Base-by-base conservation (phyloP, 2,329 filamentous ascomycete species). In the Verticillium zaregamsianum region DNA sequence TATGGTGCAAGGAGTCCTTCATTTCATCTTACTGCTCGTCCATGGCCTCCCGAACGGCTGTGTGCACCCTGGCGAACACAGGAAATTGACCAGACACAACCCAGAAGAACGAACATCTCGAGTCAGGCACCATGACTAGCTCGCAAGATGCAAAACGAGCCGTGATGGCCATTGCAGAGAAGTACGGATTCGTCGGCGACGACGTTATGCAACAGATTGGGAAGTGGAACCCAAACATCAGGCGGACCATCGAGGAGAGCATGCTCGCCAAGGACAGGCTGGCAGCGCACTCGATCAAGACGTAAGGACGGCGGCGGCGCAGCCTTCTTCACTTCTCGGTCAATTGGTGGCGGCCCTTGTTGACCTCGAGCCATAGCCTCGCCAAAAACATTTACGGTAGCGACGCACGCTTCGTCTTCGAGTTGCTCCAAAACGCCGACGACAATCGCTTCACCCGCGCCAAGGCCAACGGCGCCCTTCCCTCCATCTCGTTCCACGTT, bases 361-460 rank as follows among this genome's bases (percentile, higher is more conserved):
- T 31, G 23, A 25, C 52, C 3, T 35, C 54, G 7, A 23, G 20
- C 17, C 28, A 20, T 45, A 81, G 79, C 14, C 63, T 81, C n/a
- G 75, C 76, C 1, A 73, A 71, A 20, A 76, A 80, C 35, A 66
- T 82, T 0, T 80, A 81, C 63, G 69, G 73, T 0, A 79, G 72
- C 57, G 72, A 76, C 6, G 73, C 79, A 0, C 74, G 79, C 35
- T 85, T 84, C 64, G 69, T 85, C 0, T 80, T 82, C 37, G 82
- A 85, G 66, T 67, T 86, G 1, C 73, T 85, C 0, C 82, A 84
- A 63, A 86, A 85, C 66, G 80, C 81, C 5, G 82, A 86, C 55
- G 81, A 84, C 67, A 83, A 83, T 61, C 60, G 62, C 12, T 84
- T 79, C 64, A 61, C 5, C 14, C 67, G 54, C 17, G 71, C 72